Conservation (phyloP, 2,329 filamentous ascomycete genomes). For the Cercospora brassicicola region DNA sequence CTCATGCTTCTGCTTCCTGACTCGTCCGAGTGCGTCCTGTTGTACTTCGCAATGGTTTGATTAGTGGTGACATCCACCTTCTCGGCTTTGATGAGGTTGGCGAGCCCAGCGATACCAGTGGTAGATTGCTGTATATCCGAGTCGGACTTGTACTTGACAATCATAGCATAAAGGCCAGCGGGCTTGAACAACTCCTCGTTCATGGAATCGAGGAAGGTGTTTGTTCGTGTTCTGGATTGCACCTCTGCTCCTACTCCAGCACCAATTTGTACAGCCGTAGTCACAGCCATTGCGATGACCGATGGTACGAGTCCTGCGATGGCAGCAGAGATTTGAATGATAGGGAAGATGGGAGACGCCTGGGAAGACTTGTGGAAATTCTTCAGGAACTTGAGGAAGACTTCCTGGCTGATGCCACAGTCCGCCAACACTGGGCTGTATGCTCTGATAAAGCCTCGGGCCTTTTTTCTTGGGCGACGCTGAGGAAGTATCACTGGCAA, state of each 20-base stretch:
- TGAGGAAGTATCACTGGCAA: slow-evolving; percentile 56
- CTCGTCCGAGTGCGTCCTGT: slow-evolving; percentile 8
- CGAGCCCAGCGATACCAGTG: slow-evolving; percentile 11
- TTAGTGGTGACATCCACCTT: slow-evolving; percentile 42
- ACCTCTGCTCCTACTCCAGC: slow-evolving; percentile 47
- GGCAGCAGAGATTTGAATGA: slow-evolving; percentile 37
- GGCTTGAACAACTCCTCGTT: slow-evolving; percentile 61
- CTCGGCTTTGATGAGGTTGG: slow-evolving; percentile 24
- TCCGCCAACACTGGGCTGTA: slow-evolving; percentile 54
- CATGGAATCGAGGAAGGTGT: slow-evolving; percentile 57
- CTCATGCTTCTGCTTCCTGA: slow-evolving; percentile 19
- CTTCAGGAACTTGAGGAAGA: slow-evolving; percentile 53
- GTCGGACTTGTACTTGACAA: slow-evolving; percentile 47
- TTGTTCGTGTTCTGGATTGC: slow-evolving; percentile 45
- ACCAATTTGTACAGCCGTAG: slow-evolving; percentile 47
- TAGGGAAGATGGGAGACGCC: slow-evolving; percentile 38
- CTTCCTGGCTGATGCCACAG: slow-evolving; percentile 50
- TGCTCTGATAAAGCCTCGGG: slow-evolving; percentile 55
- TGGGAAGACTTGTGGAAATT: slow-evolving; percentile 49
- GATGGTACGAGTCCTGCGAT: slow-evolving; percentile 44
- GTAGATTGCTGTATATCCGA: slow-evolving; percentile 19
- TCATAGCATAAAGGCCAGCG: slow-evolving; percentile 55
- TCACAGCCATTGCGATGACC: slow-evolving; percentile 47
- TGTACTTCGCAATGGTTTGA: slow-evolving; percentile 36
- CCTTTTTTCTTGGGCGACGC: slow-evolving; percentile 51